phyloP scores from a whole-genome alignment of 768 basidiomycete genomes.

The Lactarius pseudohatsudake region DNA sequence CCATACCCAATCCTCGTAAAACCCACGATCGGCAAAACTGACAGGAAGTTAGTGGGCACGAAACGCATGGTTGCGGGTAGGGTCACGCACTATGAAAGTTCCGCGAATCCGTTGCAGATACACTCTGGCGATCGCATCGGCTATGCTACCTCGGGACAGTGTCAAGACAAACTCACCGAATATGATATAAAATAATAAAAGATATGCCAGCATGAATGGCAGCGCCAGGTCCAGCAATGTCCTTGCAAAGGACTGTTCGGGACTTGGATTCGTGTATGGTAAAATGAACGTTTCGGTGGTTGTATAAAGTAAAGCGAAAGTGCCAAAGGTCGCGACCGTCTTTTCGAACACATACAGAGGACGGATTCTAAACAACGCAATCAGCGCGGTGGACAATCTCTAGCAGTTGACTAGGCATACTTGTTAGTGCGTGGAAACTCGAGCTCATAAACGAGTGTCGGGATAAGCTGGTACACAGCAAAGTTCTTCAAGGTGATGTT shows the following conservation, averaged over 20 bases:
- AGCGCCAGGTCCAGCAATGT: conserved; percentile 83
- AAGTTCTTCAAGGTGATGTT: conserved; percentile 85
- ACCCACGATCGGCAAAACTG: conserved; percentile 95
- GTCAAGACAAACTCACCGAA: conserved; percentile 53
- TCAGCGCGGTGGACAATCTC: not conserved
- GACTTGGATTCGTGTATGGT: conserved; percentile 66
- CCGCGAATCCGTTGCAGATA: conserved; percentile 95
- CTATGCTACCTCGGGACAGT: not conserved
- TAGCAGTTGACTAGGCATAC: conserved; percentile 45
- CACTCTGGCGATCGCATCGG: conserved; percentile 58
- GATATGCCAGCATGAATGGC: conserved; percentile 92
- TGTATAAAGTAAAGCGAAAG: conserved; percentile 91
- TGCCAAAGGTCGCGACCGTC: conserved; percentile 87
- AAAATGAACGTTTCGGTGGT: conserved; percentile 93
- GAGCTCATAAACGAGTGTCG: conserved; percentile 93
- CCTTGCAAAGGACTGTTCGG: conserved; percentile 69
- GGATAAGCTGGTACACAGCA: conserved; percentile 80
- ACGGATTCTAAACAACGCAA: conserved; percentile 48
- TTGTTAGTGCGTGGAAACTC: conserved; percentile 91
- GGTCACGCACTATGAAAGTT: conserved; percentile 72
- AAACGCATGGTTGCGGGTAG: not conserved
- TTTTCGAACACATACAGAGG: conserved; percentile 75
- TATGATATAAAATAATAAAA: conserved; percentile 83
- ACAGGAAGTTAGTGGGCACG: not conserved
- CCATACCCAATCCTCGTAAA: conserved; percentile 93